phyloP scores from a whole-genome alignment of 768 basidiomycete genomes.

The Lactarius pseudohatsudake region DNA sequence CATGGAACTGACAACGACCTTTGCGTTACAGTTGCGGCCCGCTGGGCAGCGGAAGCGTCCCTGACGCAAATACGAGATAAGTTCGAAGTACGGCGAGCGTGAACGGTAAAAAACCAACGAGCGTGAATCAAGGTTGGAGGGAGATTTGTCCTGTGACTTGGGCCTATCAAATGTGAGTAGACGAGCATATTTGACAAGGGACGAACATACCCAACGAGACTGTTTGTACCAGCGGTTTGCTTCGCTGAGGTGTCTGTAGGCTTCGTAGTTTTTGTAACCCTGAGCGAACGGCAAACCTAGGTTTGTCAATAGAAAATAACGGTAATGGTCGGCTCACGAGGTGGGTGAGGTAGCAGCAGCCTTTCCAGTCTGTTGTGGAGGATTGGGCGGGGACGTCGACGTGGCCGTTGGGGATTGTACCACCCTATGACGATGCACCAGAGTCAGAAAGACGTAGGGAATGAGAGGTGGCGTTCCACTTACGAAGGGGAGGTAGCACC shows the following conservation, averaged over 20 bases:
- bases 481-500: neutral
- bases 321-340: neutral
- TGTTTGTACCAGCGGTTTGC: neutral
- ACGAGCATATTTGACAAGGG: neutral
- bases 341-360: neutral
- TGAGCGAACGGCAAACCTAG: neutral
- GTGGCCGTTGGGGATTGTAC: neutral
- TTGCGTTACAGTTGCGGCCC: neutral
- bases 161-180: neutral
- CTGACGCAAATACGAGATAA: neutral
- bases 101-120: neutral
- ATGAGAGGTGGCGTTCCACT: neutral
- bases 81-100: neutral
- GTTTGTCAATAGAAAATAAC: too few species aligned
- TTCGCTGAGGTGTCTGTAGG: neutral
- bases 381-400: neutral
- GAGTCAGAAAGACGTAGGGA: neutral
- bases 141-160: neutral
- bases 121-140: neutral
- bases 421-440: neutral
- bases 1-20: neutral
- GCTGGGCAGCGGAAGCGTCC: neutral
- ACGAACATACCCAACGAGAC: neutral
- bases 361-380: neutral
- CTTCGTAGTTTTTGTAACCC: constrained; percentile 1